Conservation (phyloP, 1,139 yeast genomes). For the Yamadazyma trypodendri region DNA sequence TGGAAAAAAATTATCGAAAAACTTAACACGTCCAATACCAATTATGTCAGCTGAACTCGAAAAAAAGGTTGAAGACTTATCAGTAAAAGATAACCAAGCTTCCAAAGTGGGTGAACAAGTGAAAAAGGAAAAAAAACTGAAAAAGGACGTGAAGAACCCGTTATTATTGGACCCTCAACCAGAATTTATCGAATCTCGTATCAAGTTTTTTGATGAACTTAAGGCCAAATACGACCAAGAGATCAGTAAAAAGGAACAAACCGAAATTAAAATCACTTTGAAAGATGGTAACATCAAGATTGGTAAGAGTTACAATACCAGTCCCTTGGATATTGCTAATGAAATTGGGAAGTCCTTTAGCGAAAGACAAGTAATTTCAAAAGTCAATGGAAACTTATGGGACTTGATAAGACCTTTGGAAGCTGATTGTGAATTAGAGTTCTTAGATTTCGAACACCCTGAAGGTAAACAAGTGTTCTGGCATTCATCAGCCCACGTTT, state of each 20-base stretch:
- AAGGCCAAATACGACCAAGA: constrained; percentile 76
- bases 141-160: constrained; percentile 33
- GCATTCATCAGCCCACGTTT: constrained; percentile 98
- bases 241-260: constrained; percentile 56
- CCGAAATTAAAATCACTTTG: constrained; percentile 72
- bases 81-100: constrained; percentile 31
- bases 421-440: constrained; percentile 65
- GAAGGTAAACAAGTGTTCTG: constrained; percentile 96
- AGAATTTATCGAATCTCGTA: constrained; percentile 74
- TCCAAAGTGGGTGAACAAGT: constrained; percentile 13
- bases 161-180: constrained; percentile 75
- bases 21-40: constrained; percentile 1
- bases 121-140: constrained; percentile 24
- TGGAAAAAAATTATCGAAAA: constrained; percentile 2
- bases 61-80: constrained; percentile 25
- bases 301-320: constrained; percentile 85
- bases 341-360: constrained; percentile 77
- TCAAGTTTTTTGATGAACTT: constrained; percentile 74
- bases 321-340: constrained; percentile 83
- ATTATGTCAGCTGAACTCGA: constrained; percentile 13
- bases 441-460: constrained; percentile 63
- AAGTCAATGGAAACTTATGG: constrained; percentile 90
- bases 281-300: constrained; percentile 81
- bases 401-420: constrained; percentile 95
- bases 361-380: constrained; percentile 88